Percentiles rank a stretch among this genome's conserved stretches.
Conservation (phyloP, 169 alveolate genomes). For the Cryptosporidium meleagridis region DNA sequence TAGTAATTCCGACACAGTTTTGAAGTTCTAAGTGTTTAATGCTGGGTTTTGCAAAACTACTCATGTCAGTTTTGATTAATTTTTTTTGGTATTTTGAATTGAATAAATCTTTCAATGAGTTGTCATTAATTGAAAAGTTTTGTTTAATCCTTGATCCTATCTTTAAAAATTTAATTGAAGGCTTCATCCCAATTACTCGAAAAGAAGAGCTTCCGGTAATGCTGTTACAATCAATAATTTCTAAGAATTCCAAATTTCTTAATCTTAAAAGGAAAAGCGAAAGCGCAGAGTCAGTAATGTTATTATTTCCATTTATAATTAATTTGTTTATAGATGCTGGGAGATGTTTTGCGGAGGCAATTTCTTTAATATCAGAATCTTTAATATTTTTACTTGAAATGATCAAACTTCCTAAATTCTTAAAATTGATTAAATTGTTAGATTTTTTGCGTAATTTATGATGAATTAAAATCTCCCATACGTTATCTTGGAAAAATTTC, state of each 20-base stretch:
- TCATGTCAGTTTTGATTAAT: neutral
- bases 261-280: constrained; percentile 21
- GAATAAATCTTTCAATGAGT: constrained; percentile 7
- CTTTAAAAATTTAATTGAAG: constrained; percentile 33
- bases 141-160: constrained; percentile 8
- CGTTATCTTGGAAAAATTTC: neutral
- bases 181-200: neutral
- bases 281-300: constrained; percentile 5
- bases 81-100: neutral
- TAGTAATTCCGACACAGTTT: constrained; percentile 12
- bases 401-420: constrained; percentile 24
- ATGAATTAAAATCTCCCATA: constrained; percentile 33
- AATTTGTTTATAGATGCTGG: neutral
- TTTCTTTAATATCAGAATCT: constrained; percentile 16
- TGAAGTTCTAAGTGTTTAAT: constrained; percentile 13
- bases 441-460: neutral
- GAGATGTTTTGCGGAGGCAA: neutral
- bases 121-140: constrained; percentile 11
- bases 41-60: neutral
- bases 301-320: neutral
- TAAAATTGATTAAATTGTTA: neutral
- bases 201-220: constrained; percentile 24
- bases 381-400: neutral
- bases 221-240: constrained; percentile 34
- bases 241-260: constrained; percentile 35